Evolutionary conservation across 352 stramenopile species (phyloP), one percentile per base, ranked within the genome.

Genomic region (Globisporangium iwayamae): DNA sequence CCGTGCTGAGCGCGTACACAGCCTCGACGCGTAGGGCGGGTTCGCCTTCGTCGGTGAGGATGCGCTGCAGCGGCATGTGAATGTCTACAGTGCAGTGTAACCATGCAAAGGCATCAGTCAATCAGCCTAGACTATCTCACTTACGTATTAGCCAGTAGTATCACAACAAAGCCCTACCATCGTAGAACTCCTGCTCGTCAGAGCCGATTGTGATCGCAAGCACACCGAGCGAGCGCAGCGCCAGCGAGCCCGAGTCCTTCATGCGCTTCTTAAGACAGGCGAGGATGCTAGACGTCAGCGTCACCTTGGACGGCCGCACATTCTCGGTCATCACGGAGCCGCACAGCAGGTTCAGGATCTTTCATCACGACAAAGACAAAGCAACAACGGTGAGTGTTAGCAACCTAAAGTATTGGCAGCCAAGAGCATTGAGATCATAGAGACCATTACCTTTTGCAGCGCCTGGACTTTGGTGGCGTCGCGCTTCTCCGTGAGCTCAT

Each of bases 401-500:
- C 25, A 28, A 28, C 25, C 25, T 28, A 28, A 28, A 28, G 25
- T 28, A 28, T 28, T 28, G 25, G 25, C 25, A 28, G 2, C 13
- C 20, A 68, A 32, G 9, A 71, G 55, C 48, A 28, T 28, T 28
- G 25, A 28, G 25, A 2, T 28, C 25, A 28, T 28, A 28, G 25
- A 28, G 25, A 28, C 25, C 25, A 28, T 36, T 14, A 73, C 71
- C 60, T 83, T 83, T 18, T 79, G 64, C 18, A 90, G 64, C 10
- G 78, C 81, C n/a, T 72, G 61, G 61, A 87, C 67, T 62, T 87
- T 87, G 46, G 72, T 83, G 18, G 71, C 71, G 60, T 90, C 81
- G 47, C 81, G 76, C 72, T 90, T 90, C 70, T 90, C 81, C 20
- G 48, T 69, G 47, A 90, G 75, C 60, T 84, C 67, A 50, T 85